Evolutionary conservation across 495 filamentous ascomycete genomes (phyloP), one percentile per base, ranked within the genome.

Genomic region (Aspergillus heteromorphus): DNA sequence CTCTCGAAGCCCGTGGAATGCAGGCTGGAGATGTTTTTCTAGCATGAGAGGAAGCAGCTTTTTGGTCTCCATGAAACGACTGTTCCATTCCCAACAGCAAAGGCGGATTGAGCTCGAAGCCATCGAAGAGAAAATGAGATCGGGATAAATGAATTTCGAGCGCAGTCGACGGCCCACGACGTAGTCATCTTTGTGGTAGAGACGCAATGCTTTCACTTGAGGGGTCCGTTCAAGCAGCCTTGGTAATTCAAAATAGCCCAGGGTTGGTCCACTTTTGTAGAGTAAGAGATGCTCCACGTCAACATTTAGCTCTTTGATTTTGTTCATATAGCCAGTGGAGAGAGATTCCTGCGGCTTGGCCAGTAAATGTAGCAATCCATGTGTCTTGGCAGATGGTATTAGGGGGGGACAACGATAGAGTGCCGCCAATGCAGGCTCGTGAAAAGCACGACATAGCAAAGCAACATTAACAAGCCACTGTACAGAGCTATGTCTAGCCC

Each of bases 51-150:
- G 65, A 10, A 87, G 63, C 36, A 79, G 63, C 25, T 72, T 57
- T n/a, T 65, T 65, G 1, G 74, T 69, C 8, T 79, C 74, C 55
- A 79, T 75, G 42, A 87, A 74, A n/a, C 83, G 79, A 30, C 79
- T 69, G 59, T 87, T 92, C 90, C 91, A 95, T 29, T 83, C 83
- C 87, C 88, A 96, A 49, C 77, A 83, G 27, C 71, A 74, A 25
- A 95, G 79, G 31, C 64, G 64, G 10, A 77, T 67, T 6, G 73
- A 69, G 31, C 63, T 70, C 18, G 71, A 50, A 6, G 71, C 65
- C 27, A 90, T 70, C 1, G 79, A 73, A 0, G 77, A 59, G 53
- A 92, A 84, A 0, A 95, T 60, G 0, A 66, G 54, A 4, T 77
- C 64, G 27, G 85, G 80, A 60, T 89, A 90, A 13, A 59, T 68